Base-by-base conservation (phyloP, 305 asterid genomes). In the Fraxinus paxiana region DNA sequence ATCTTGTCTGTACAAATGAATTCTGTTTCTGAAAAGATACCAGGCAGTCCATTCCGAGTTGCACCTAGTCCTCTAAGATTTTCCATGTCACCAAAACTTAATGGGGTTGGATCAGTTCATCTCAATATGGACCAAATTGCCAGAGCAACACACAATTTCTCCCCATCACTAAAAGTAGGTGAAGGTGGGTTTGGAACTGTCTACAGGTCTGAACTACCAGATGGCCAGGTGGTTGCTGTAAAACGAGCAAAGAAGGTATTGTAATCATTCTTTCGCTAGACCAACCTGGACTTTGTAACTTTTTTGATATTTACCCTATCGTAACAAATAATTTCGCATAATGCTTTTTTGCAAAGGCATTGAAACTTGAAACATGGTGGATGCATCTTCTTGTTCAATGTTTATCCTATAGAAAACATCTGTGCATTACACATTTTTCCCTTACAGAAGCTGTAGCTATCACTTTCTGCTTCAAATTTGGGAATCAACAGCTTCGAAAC, bases 181-280 rank as follows among this genome's bases (percentile, higher is more conserved):
- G 98, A 91, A 85, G 99, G 99, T 82, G 99, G 98, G 31, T 94
- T 94, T 70, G 99, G 99, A 86, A 86, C 84, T 34, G 99, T 96
- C 82, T 96, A 96, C 92, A 93, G 85, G 86, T 98, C 96, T 72
- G 91, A 86, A 82, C 92, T 96, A 76, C 86, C 96, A 69, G 95
- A 89, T 89, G 98, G 97, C 77, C 90, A 83, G 77, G 84, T 89
- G 22, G 98, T 96, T 85, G 98, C 98, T 82, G 86, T 96, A 79
- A 96, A 96, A 86, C 95, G 99, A 77, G 98, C 98, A 75, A 93
- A 92, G 87, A 92, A 88, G 99, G 99, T 96, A 91, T 41, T 18
- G 0, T 5, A 31, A 35, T 8, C 9, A 61, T 85, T 80, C 38
- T 69, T 84, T 59, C 56, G 33, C 70, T 26, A 31, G 78, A 67